These are phyloP conservation scores for Populus simonii DNA, from an alignment of 345 rosid genomes.

Conservation along the genomic window DNA sequence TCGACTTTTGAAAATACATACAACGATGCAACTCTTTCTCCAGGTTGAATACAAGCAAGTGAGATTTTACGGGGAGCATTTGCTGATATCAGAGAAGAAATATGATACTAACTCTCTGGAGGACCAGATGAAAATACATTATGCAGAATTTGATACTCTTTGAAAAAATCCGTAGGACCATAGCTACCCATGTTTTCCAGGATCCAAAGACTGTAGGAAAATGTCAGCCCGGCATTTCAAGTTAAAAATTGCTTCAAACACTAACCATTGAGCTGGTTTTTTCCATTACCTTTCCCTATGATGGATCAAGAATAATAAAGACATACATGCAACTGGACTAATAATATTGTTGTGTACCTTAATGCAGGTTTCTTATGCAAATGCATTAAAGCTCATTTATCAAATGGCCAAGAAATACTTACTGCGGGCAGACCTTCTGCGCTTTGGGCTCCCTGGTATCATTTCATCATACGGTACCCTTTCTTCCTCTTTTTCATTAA, in stretches of 20 bases:
- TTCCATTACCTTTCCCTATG: not conserved
- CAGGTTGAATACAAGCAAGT: too few species aligned
- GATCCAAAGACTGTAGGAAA: not conserved
- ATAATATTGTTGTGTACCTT: not conserved
- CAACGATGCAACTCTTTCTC: too few species aligned
- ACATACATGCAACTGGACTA: not conserved
- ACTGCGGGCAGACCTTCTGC: conserved; percentile 22
- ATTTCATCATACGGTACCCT: conserved; percentile 50
- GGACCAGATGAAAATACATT: not conserved
- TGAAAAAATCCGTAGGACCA: not conserved
- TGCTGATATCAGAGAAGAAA: not conserved
- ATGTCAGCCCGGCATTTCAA: not conserved
- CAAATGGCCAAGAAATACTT: conserved; percentile 7
- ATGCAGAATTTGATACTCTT: not conserved
- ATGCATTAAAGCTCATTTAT: not conserved
- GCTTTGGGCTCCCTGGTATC: conserved; percentile 40
- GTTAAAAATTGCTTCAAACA: not conserved
- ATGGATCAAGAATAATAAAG: not conserved
- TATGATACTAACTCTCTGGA: not conserved
- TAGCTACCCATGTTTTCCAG: not conserved
- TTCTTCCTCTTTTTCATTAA: not conserved
- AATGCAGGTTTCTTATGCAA: not conserved
- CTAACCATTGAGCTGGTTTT: not conserved
- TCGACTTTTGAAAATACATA: too few species aligned
- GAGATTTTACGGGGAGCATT: too few species aligned